These are phyloP conservation scores for Malus asiatica DNA, from an alignment of 306 rosid genomes.

Conservation along the genomic window DNA sequence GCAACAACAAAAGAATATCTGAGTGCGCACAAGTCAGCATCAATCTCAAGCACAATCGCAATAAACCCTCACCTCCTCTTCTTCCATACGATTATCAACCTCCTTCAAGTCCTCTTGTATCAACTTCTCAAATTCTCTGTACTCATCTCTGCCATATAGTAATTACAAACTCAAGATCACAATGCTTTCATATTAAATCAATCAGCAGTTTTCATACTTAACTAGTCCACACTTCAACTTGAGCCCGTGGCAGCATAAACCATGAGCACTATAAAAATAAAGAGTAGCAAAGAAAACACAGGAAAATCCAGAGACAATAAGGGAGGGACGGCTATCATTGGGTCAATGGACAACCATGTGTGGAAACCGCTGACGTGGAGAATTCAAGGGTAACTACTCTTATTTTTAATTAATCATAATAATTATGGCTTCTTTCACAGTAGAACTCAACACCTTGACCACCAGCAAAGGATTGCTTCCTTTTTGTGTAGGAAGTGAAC, in stretches of 20 bases:
- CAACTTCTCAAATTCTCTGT: constrained; percentile 90
- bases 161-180: constrained; percentile 16
- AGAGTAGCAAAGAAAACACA: not conserved
- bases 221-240: not conserved
- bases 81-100: constrained; percentile 89
- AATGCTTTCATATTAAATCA: not conserved
- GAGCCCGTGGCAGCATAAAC: not conserved
- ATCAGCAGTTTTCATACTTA: not conserved
- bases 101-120: constrained; percentile 88
- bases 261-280: not conserved
- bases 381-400: not conserved
- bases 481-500: not conserved
- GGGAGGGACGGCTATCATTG: not conserved
- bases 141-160: constrained; percentile 66
- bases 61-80: constrained; percentile 67
- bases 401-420: not conserved
- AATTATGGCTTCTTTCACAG: not conserved
- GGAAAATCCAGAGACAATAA: not conserved
- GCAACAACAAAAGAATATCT: constrained; percentile 7
- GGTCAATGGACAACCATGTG: not conserved
- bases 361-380: not conserved
- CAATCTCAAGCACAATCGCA: too few species aligned
- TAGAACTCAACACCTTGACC: not conserved
- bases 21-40: not conserved
- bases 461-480: not conserved